A percentile compares a stretch with the other conserved stretches of the same genome.
Evolutionary conservation across 31 red algal genomes (phyloP).

Genomic region (Odonthalia washingtoniensis): DNA sequence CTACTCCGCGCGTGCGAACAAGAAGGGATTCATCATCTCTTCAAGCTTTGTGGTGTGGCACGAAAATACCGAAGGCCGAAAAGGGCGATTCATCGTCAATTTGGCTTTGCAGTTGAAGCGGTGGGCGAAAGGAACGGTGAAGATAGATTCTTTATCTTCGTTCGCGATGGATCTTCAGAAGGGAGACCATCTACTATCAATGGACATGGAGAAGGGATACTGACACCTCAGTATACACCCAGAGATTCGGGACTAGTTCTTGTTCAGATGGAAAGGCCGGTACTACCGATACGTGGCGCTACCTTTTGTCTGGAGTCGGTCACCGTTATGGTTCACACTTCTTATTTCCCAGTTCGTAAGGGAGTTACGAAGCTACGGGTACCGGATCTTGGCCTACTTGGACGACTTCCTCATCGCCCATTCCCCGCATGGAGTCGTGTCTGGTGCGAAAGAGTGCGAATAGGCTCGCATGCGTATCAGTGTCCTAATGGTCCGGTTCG

Average conservation of each 20-base stretch:
- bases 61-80: conserved; percentile 1
- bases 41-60: conserved; percentile 10
- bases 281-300: conserved; percentile 52
- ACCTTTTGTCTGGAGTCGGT: conserved; percentile 44
- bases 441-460: conserved; percentile 10
- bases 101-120: conserved; percentile 36
- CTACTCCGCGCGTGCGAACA: background rate
- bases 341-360: conserved; percentile 41
- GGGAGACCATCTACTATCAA: conserved; percentile 36
- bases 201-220: conserved; percentile 45
- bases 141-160: conserved; percentile 39
- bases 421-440: conserved; percentile 1
- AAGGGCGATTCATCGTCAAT: conserved; percentile 49
- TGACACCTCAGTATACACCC: conserved; percentile 32
- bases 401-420: conserved; percentile 58
- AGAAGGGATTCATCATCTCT: conserved; percentile 10
- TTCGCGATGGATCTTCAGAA: conserved; percentile 30
- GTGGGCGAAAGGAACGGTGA: conserved; percentile 32
- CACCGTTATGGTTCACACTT: conserved; percentile 40
- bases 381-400: conserved; percentile 54
- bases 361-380: conserved; percentile 24
- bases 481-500: conserved; percentile 15
- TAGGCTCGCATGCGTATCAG: background rate
- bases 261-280: conserved; percentile 46
- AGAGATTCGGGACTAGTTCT: conserved; percentile 39